These are phyloP conservation scores for Pseudocohnilembus persalinus DNA, from an alignment of 169 alveolate species.

Conservation along the genomic window DNA sequence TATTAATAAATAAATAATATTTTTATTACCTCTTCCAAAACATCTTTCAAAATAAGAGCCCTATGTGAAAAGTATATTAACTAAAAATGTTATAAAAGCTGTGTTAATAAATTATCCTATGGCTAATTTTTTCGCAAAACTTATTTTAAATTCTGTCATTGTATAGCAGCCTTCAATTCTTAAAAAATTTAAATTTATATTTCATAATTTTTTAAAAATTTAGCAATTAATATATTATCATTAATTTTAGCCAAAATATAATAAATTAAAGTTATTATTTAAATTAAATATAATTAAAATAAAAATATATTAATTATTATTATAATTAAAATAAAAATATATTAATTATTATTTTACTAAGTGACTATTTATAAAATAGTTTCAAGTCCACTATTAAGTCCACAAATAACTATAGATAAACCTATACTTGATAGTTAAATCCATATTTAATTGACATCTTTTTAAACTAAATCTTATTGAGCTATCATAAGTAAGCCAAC, in stretches of 20 bases:
- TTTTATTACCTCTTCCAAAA: not conserved
- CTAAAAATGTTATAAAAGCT: conserved; percentile 14
- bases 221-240: too few relatives aligned
- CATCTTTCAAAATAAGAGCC: not conserved
- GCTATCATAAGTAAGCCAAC: not conserved
- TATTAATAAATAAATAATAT: not conserved
- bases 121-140: conserved; percentile 22
- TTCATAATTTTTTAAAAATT: too few relatives aligned
- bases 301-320: not conserved
- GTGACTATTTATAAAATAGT: not conserved
- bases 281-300: too few relatives aligned
- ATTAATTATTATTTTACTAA: not conserved
- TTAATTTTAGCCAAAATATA: too few relatives aligned
- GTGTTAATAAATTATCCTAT: conserved; percentile 26
- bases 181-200: too few relatives aligned
- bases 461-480: not conserved
- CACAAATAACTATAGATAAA: not conserved
- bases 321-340: not conserved
- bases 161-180: conserved; percentile 19
- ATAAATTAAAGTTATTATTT: too few relatives aligned
- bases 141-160: conserved; percentile 19
- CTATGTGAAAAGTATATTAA: not conserved
- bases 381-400: not conserved
- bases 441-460: not conserved
- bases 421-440: not conserved